These are phyloP conservation scores for Corymbia maculata DNA, from an alignment of 345 rosid genomes.

Conservation along the genomic window DNA sequence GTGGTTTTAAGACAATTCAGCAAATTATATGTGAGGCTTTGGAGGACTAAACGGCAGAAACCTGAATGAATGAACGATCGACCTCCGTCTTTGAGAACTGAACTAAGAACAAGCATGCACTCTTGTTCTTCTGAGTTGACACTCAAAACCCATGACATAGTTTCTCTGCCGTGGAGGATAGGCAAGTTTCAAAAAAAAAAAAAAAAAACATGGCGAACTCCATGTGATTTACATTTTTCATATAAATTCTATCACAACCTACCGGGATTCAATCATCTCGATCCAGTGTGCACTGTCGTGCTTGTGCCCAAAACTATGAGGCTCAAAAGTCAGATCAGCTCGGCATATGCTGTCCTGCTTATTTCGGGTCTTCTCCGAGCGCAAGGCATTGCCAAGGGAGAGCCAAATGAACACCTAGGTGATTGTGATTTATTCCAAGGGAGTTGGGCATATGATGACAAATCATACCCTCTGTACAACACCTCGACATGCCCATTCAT, in stretches of 20 bases:
- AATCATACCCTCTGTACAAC: conserved; percentile 22
- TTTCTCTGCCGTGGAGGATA: not conserved
- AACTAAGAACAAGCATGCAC: not conserved
- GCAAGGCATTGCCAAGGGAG: not conserved
- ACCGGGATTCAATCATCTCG: not conserved
- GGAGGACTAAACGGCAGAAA: not conserved
- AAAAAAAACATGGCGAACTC: not conserved
- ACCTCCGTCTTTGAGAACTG: not conserved
- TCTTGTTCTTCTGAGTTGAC: not conserved
- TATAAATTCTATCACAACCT: not conserved
- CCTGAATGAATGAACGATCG: not conserved
- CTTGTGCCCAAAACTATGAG: not conserved
- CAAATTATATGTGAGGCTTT: not conserved
- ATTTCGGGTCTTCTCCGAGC: not conserved
- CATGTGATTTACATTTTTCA: not conserved
- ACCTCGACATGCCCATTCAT: conserved; percentile 38
- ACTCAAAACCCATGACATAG: not conserved
- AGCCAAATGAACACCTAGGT: not conserved
- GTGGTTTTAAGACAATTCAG: not conserved
- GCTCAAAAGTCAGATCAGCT: not conserved
- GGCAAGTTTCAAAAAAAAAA: not conserved
- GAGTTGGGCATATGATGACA: conserved; percentile 25
- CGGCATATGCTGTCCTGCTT: not conserved
- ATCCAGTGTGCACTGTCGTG: not conserved
- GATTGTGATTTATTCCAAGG: conserved; percentile 32